Conservation (phyloP, 305 asterid genomes). For the Fraxinus sp. region DNA sequence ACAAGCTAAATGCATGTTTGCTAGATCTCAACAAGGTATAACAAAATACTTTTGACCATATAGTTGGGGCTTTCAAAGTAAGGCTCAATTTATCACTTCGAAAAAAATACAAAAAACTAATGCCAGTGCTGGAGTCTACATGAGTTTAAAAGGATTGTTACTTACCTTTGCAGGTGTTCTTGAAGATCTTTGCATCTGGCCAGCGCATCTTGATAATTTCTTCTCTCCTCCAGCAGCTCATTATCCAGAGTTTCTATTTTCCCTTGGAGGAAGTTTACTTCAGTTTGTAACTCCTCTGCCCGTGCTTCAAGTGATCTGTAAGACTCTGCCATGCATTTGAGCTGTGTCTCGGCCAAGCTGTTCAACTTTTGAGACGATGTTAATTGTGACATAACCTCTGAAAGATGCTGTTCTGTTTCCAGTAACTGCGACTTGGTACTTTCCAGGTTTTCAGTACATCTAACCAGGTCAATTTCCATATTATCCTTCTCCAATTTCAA, state of each 20-base stretch:
- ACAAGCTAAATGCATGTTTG: not conserved
- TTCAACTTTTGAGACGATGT: conserved; percentile 69
- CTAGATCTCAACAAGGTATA: conserved; percentile 8
- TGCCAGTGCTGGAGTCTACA: conserved; percentile 2
- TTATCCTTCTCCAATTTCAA: conserved; percentile 72
- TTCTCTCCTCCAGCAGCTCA: conserved; percentile 78
- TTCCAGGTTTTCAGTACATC: conserved; percentile 59
- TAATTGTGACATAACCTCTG: conserved; percentile 75
- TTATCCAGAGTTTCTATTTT: conserved; percentile 53
- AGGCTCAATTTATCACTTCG: not conserved
- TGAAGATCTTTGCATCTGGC: conserved; percentile 72
- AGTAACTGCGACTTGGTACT: conserved; percentile 58
- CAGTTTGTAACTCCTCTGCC: conserved; percentile 68
- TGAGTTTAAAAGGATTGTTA: conserved; percentile 1
- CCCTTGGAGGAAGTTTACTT: conserved; percentile 59
- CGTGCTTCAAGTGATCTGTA: conserved; percentile 81
- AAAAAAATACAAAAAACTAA: not conserved
- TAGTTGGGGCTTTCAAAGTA: not conserved
- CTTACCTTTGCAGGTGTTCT: conserved; percentile 70
- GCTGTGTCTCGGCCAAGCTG: conserved; percentile 93
- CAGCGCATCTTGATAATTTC: conserved; percentile 52
- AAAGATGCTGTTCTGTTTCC: conserved; percentile 67
- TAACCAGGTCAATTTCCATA: conserved; percentile 58
- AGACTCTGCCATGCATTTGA: conserved; percentile 97
- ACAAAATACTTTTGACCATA: not conserved